Conservation (phyloP, 495 filamentous ascomycete genomes). For the Penicillium canariense region DNA sequence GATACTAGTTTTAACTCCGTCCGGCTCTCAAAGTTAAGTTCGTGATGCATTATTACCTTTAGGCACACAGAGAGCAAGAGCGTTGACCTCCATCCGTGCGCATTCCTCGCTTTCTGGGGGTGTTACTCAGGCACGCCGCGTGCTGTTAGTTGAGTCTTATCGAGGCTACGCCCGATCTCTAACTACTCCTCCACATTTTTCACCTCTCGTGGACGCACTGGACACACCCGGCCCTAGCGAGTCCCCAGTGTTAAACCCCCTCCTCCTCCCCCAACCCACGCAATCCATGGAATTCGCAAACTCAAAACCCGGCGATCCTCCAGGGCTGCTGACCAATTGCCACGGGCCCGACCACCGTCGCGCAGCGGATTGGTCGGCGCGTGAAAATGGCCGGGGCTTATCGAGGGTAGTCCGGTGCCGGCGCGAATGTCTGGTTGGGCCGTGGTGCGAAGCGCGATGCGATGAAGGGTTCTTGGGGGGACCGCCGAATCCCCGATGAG, state of each 20-base stretch:
- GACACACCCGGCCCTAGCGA: neutral
- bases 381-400: constrained; percentile 27
- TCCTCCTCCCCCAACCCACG: neutral
- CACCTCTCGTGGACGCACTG: too few relatives aligned
- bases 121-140: neutral
- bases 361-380: constrained; percentile 22
- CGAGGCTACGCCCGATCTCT: neutral
- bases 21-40: neutral
- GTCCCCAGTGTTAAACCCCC: neutral
- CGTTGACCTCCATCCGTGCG: too few relatives aligned
- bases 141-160: neutral
- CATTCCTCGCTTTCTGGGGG: neutral
- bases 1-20: too few relatives aligned
- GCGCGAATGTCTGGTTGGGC: constrained; percentile 27
- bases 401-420: constrained; percentile 19
- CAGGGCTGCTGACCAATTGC: constrained; percentile 24
- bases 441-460: constrained; percentile 24
- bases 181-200: neutral
- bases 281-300: constrained; percentile 24
- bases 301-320: constrained; percentile 29
- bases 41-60: neutral
- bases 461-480: constrained; percentile 4
- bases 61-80: too few relatives aligned
- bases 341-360: constrained; percentile 4
- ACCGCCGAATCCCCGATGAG: constrained; percentile 12